A percentile compares a stretch with the other conserved stretches of the same genome.
Evolutionary conservation across 1,284 basidiomycete genomes (phyloP).

Genomic region (Inonotus hispidus): DNA sequence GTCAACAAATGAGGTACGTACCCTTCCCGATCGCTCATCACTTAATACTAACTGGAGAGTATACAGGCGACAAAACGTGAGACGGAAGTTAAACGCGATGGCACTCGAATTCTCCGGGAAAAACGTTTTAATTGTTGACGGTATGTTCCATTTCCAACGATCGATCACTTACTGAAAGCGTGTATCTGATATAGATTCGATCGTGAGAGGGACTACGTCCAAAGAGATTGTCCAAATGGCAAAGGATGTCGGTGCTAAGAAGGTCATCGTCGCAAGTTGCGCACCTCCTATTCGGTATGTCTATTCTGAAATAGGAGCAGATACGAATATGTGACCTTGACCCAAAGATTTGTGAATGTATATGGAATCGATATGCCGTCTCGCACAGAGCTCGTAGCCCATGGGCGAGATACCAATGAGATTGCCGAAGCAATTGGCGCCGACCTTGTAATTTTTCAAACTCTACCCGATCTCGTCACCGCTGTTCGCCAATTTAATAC

Average conservation of each 20-base stretch:
- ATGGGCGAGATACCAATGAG: conserved; percentile 70
- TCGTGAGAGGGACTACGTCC: conserved; percentile 97
- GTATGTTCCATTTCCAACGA: conserved; percentile 36
- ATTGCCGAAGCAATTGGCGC: conserved; percentile 89
- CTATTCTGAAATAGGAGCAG: not conserved
- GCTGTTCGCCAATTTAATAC: conserved; percentile 90
- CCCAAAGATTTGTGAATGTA: conserved; percentile 79
- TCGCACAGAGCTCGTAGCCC: conserved; percentile 87
- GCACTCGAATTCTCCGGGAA: conserved; percentile 95
- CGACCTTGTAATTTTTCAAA: conserved; percentile 97
- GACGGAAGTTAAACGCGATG: conserved; percentile 98
- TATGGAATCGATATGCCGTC: conserved; percentile 99
- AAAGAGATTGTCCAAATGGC: conserved; percentile 99
- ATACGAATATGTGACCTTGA: conserved; percentile 4
- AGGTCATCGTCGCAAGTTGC: conserved; percentile 95
- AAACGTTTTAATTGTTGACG: conserved; percentile 94
- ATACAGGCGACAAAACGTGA: conserved; percentile 85
- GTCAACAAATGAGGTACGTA: conserved; percentile 80
- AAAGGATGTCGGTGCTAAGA: conserved; percentile 97
- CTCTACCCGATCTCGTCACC: conserved; percentile 82
- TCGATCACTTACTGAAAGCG: not conserved
- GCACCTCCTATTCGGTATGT: conserved; percentile 87
- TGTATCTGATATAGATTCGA: conserved; percentile 30
- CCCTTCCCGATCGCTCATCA: not conserved
- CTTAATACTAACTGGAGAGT: not conserved